Evolutionary conservation across 108 stramenopile genomes (phyloP), one percentile per base, ranked within the genome.

Genomic region (Cylindrotheca closterium): DNA sequence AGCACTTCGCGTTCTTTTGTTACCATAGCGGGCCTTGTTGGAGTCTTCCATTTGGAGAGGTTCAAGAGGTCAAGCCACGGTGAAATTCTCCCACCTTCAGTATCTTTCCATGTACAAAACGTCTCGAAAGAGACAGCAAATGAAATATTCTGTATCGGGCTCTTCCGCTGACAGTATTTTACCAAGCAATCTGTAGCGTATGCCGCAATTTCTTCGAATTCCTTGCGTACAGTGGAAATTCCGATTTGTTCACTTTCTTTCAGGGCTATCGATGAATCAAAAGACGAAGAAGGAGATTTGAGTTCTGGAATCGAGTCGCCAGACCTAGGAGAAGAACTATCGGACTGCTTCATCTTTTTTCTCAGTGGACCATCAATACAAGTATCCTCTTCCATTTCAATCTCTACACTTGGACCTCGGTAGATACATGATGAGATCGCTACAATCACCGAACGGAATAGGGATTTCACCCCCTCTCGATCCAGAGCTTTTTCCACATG

Each of bases 51-150:
- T 51, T 89, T 87, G 15, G 81, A 74, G 27, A 90, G 63, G 63
- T 92, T 79, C 7, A 96, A 63, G 27, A 96, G 67, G 56, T 93
- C 91, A 24, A 96, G 68, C 95, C 95, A 96, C 17, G 95, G 88
- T 10, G 83, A 88, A 37, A 89, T 57, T 32, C 76, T 70, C 52
- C 71, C 87, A 25, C 92, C 95, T 4, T 88, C 91, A 10, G 76
- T 55, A 18, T 84, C 85, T 62, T 89, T 85, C 95, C 95, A 96
- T 26, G 83, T 82, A 32, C 77, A 82, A 65, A 96, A 92, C 1
- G 70, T 58, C 19, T 77, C 74, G 66, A 87, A 91, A 8, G 85
- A 71, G 31, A 72, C 51, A 21, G 47, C 58, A 4, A 60, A 62
- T 30, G 48, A n/a, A 15, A 50, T 57, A 29, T 5, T 60, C 12